Evolutionary conservation across 768 basidiomycete species (phyloP).

Genomic region (Paxillus rubicundulus): DNA sequence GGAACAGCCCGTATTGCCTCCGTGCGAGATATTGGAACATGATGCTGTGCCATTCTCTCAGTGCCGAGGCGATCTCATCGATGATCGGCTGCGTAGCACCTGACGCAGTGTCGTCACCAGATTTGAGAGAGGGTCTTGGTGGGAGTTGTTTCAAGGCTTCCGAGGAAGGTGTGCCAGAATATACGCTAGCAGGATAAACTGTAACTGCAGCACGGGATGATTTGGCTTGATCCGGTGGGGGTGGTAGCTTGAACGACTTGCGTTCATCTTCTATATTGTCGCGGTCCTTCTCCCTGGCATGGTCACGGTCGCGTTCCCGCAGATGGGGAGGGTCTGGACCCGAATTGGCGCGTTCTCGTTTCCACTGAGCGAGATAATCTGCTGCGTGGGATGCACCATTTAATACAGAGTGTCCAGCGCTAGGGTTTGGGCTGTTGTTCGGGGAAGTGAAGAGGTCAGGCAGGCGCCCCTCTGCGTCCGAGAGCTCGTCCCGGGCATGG

Average conservation of each 20-base stretch:
- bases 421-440: conserved; percentile 33
- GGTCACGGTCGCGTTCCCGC: conserved; percentile 34
- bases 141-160: conserved; percentile 72
- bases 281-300: conserved; percentile 50
- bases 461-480: conserved; percentile 85
- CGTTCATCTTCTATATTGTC: conserved; percentile 60
- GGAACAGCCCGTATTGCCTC: conserved; percentile 88
- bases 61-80: conserved; percentile 94
- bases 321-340: conserved; percentile 22
- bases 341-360: conserved; percentile 31
- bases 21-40: conserved; percentile 90
- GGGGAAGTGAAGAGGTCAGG: conserved; percentile 68
- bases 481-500: conserved; percentile 78
- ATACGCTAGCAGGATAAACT: conserved; percentile 73
- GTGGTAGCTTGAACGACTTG: conserved; percentile 70
- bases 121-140: conserved; percentile 91
- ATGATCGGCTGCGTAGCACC: conserved; percentile 86
- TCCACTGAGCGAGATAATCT: conserved; percentile 47
- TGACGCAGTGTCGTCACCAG: conserved; percentile 88
- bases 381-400: conserved; percentile 40
- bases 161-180: conserved; percentile 68
- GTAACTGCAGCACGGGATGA: conserved; percentile 69
- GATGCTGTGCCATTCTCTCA: conserved; percentile 92
- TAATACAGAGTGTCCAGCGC: conserved; percentile 29
- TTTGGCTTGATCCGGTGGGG: conserved; percentile 72